These are phyloP conservation scores for Macaranga tanarius DNA, from an alignment of 441 rosid genomes.

Conservation along the genomic window DNA sequence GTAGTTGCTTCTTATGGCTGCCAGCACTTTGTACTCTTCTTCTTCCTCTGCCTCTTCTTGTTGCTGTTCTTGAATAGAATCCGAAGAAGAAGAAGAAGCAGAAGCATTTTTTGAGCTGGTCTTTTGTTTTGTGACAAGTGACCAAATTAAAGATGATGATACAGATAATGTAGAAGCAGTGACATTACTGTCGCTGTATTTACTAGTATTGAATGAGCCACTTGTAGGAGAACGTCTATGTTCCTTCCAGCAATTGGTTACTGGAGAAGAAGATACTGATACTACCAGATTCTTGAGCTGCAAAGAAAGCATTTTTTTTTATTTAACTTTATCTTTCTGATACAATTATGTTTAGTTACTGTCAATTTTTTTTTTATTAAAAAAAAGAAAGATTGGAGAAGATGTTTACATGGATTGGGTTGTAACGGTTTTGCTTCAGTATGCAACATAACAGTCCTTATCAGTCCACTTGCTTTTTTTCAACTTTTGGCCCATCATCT, in stretches of 20 bases:
- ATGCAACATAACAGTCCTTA: too few species aligned
- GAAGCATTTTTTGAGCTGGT: background rate
- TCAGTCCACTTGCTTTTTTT: too few species aligned
- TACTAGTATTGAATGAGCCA: background rate
- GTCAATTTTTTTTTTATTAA: background rate
- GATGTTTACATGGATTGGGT: background rate
- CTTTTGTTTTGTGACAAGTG: background rate
- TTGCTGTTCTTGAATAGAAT: slow-evolving; percentile 5
- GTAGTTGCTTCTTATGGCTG: slow-evolving; percentile 56
- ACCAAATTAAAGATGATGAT: background rate
- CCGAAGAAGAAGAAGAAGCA: slow-evolving; percentile 11
- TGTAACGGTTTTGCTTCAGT: background rate
- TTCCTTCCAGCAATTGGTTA: background rate
- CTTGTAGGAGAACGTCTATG: background rate
- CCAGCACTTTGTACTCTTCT: slow-evolving; percentile 51
- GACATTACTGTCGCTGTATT: background rate
- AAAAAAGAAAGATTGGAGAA: background rate
- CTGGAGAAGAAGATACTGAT: background rate
- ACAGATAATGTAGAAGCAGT: background rate
- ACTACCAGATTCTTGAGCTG: slow-evolving; percentile 2
- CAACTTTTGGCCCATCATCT: too few species aligned
- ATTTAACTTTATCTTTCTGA: background rate
- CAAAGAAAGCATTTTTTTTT: background rate
- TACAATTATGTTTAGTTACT: too few species aligned
- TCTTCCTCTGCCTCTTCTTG: slow-evolving; percentile 27